Base-by-base conservation (phyloP, 176 grass and related monocot species). In the Phyllostachys edulis region DNA sequence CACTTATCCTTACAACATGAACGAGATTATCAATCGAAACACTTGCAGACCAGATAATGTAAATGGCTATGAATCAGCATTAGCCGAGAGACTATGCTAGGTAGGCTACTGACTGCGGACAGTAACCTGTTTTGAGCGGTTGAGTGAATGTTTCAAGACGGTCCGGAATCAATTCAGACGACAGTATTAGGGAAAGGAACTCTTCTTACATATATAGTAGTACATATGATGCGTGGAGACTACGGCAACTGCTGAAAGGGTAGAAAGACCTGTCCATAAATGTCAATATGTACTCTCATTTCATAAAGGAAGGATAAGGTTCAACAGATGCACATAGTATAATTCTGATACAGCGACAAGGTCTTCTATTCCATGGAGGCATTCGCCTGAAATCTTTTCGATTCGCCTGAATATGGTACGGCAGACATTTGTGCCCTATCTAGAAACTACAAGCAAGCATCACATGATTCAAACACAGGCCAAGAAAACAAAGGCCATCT, bases 401-500 rank as follows among this genome's bases (percentile, higher is more conserved):
- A 63, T 81, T 69, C 16, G 38, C 63, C 54, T 54, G 4, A 63
- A 71, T 21, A 71, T 62, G 40, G 20, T 40, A 71, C 9, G 5
- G 42, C 40, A 46, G 12, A 21, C 12, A 81, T 67, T 5, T 46
- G 40, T 46, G 47, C 49, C 45, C 49, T 44, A 80, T 68, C 77
- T 76, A 85, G 55, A 79, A 79, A 63, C 64, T 70, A 64, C 34
- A 45, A 40, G 27, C 51, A 61, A 36, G 32, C 76, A 51, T 21
- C 10, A 51, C 14, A 73, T 21, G 7, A 17, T 80, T 73, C 42
- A 73, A 86, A 65, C 34, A 70, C 20, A 44, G 24, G 23, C 61
- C 70, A 69, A 63, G 71, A 51, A 89, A 76, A 81, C 77, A 89
- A 52, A 75, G 34, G 41, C 36, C 71, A 85, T 45, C 78, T 86